Percentiles rank a stretch among this genome's conserved stretches.
phyloP scores from a whole-genome alignment of 1,139 yeast genomes.

The Lodderomyces orthopsilosis region DNA sequence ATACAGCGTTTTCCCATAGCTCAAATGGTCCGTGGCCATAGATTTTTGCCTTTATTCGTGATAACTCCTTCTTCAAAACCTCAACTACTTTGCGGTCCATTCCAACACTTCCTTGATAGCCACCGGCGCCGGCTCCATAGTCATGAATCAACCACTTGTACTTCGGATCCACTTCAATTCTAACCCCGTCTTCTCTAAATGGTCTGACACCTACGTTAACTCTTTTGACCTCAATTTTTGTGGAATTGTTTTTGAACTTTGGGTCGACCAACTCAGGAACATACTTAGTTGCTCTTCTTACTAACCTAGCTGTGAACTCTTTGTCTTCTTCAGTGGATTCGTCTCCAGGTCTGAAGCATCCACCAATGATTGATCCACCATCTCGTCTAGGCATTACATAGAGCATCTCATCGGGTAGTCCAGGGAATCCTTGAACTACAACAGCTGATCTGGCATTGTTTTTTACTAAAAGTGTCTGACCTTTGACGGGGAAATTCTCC shows the following conservation, averaged over 20 bases:
- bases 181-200: conserved; percentile 41
- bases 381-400: conserved; percentile 54
- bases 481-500: conserved; percentile 30
- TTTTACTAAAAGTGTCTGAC: conserved; percentile 41
- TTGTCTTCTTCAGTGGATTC: conserved; percentile 28
- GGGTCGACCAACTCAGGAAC: conserved; percentile 43
- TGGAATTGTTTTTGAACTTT: conserved; percentile 27
- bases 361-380: conserved; percentile 55
- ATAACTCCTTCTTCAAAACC: conserved; percentile 8
- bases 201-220: conserved; percentile 52
- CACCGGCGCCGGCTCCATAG: conserved; percentile 56
- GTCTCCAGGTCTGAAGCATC: conserved; percentile 34
- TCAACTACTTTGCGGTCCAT: conserved; percentile 28
- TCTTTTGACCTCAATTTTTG: conserved; percentile 36
- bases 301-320: conserved; percentile 36
- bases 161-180: conserved; percentile 37
- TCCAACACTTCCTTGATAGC: conserved; percentile 51
- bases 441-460: conserved; percentile 29
- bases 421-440: conserved; percentile 32
- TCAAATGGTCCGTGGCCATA: too few species aligned
- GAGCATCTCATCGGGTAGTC: conserved; percentile 33
- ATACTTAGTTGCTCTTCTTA: conserved; percentile 36
- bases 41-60: conserved; percentile 7
- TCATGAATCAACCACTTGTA: conserved; percentile 42
- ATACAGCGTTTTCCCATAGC: too few species aligned